Conservation (phyloP, 2,329 filamentous ascomycete species). For the Aschersonia sp. region DNA sequence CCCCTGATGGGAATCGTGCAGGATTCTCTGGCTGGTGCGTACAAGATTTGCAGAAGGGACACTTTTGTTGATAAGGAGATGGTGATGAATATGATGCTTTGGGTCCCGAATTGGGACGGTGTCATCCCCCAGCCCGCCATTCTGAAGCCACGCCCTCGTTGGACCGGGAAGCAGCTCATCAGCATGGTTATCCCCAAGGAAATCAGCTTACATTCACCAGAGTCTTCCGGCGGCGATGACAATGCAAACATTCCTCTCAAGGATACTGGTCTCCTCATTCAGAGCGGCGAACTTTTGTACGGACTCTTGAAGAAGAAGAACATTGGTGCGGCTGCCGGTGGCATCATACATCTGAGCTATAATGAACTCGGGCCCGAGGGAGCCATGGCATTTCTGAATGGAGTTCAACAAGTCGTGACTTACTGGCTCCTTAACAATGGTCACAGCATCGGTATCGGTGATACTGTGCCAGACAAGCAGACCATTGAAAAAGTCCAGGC, state of each 20-base stretch:
- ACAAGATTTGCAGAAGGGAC: constrained; percentile 91
- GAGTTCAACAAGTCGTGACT: constrained; percentile 84
- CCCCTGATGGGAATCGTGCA: constrained; percentile 99
- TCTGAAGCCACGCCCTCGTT: constrained; percentile 76
- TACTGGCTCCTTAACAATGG: constrained; percentile 96
- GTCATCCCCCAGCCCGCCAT: constrained; percentile 90
- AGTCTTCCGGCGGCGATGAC: constrained; percentile 21
- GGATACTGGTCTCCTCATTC: constrained; percentile 70
- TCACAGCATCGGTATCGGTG: constrained; percentile 95
- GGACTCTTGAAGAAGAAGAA: constrained; percentile 88
- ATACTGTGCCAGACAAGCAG: constrained; percentile 79
- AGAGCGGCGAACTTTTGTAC: constrained; percentile 78
- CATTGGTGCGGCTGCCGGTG: constrained; percentile 76
- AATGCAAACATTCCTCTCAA: constrained; percentile 46
- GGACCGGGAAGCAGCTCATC: constrained; percentile 96
- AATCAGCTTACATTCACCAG: constrained; percentile 62
- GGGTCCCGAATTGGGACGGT: constrained; percentile 96
- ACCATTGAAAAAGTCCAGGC: constrained; percentile 77
- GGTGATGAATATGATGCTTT: constrained; percentile 94
- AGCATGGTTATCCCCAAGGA: constrained; percentile 83
- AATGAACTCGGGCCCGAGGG: constrained; percentile 81
- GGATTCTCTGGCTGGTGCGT: constrained; percentile 88
- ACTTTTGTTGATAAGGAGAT: constrained; percentile 79
- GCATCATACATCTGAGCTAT: constrained; percentile 90
- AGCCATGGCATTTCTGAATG: constrained; percentile 91